Conservation (phyloP, 2,329 filamentous ascomycete genomes). For the Ascocoryne sarcoides region DNA sequence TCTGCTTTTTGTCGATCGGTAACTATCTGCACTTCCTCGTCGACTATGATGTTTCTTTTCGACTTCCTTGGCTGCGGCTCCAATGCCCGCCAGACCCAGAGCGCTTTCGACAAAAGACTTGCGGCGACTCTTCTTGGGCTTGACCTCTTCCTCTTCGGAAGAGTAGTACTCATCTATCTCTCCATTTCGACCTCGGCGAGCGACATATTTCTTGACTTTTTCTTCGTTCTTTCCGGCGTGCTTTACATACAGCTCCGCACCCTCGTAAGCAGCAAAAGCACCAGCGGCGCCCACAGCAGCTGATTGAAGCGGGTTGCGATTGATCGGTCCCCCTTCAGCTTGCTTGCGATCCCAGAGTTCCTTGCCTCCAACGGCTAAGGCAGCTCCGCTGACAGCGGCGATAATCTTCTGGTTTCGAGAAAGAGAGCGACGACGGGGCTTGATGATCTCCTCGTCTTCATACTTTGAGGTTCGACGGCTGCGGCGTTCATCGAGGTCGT, state of each 20-base stretch:
- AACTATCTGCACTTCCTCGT: slow-evolving; percentile 31
- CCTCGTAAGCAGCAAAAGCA: slow-evolving; percentile 54
- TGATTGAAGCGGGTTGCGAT: slow-evolving; percentile 50
- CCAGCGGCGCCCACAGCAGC: slow-evolving; percentile 56
- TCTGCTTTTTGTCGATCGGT: slow-evolving; percentile 34
- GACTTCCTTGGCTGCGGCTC: slow-evolving; percentile 51
- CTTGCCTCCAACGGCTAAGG: slow-evolving; percentile 56
- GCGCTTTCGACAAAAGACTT: slow-evolving; percentile 57
- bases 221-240: slow-evolving; percentile 28
- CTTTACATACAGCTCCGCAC: slow-evolving; percentile 55
- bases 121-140: slow-evolving; percentile 46
- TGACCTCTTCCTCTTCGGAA: slow-evolving; percentile 44
- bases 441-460: slow-evolving; percentile 48
- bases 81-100: slow-evolving; percentile 52
- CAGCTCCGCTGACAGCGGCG: slow-evolving; percentile 55
- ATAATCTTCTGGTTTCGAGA: slow-evolving; percentile 58
- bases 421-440: slow-evolving; percentile 41
- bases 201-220: slow-evolving; percentile 44
- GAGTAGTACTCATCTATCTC: slow-evolving; percentile 45
- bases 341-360: slow-evolving; percentile 57
- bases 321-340: slow-evolving; percentile 36
- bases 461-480: slow-evolving; percentile 39
- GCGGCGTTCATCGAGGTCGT: slow-evolving; percentile 37
- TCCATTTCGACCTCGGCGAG: slow-evolving; percentile 46
- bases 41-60: slow-evolving; percentile 35